Conservation (phyloP, 1,139 yeast genomes). For the Pichia sp. region DNA sequence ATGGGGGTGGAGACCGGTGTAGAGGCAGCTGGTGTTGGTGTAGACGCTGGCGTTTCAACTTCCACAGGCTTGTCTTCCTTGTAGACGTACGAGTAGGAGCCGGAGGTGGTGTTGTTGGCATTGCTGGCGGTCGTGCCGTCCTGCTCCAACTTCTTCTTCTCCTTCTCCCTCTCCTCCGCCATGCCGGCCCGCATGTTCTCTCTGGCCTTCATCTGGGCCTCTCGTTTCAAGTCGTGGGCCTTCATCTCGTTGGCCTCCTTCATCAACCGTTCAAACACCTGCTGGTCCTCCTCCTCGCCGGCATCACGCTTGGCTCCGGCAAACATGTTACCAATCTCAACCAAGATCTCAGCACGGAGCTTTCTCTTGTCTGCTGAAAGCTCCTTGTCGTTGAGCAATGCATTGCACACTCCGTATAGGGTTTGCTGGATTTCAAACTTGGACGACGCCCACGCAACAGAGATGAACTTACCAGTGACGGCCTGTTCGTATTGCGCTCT, state of each 20-base stretch:
- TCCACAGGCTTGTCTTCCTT: neutral
- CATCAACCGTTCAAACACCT: constrained; percentile 75
- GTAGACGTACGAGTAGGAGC: constrained; percentile 3
- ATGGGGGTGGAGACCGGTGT: neutral
- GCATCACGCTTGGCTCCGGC: constrained; percentile 54
- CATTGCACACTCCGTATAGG: constrained; percentile 63
- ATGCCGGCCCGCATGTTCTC: neutral
- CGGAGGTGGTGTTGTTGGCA: neutral
- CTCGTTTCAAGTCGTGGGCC: constrained; percentile 29
- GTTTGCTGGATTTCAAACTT: constrained; percentile 72
- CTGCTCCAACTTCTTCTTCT: neutral
- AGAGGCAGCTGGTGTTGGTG: neutral
- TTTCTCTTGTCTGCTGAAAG: constrained; percentile 50
- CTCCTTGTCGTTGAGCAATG: constrained; percentile 55
- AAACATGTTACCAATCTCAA: constrained; percentile 58
- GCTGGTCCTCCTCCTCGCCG: constrained; percentile 73
- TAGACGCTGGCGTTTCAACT: too few relatives aligned
- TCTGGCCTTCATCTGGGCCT: constrained; percentile 13
- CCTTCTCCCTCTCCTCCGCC: neutral
- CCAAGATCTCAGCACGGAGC: constrained; percentile 58
- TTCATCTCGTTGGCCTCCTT: constrained; percentile 59
- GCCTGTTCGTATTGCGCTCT: constrained; percentile 63
- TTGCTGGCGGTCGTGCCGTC: neutral
- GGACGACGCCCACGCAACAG: constrained; percentile 79
- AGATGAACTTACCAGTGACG: constrained; percentile 70